Evolutionary conservation across 176 grass and related monocot species (phyloP).

Genomic region (Eragrostis nindensis): DNA sequence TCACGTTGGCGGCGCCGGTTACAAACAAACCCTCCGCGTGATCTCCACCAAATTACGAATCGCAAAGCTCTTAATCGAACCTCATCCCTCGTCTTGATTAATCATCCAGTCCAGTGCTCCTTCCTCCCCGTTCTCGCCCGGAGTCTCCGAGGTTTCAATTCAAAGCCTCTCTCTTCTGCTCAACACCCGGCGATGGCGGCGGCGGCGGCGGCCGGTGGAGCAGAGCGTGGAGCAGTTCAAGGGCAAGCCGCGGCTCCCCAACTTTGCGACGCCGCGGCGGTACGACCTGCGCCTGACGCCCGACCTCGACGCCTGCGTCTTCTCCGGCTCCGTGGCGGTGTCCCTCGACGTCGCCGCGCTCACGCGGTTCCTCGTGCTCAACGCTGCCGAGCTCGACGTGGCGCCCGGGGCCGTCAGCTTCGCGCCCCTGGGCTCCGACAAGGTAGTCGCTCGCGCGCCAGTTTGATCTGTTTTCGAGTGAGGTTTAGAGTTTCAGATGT

Average conservation of each 20-base stretch:
- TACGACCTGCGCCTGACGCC: constrained; percentile 84
- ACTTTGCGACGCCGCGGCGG: constrained; percentile 67
- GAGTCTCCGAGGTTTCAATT: constrained; percentile 8
- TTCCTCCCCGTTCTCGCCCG: background rate
- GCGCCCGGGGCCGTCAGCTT: constrained; percentile 49
- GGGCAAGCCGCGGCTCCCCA: constrained; percentile 67
- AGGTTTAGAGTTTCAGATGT: background rate
- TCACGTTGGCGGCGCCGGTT: background rate
- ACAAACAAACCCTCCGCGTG: background rate
- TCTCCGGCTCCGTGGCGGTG: constrained; percentile 61
- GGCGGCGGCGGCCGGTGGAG: constrained; percentile 33
- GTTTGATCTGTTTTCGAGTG: constrained; percentile 29
- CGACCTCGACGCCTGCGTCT: constrained; percentile 74
- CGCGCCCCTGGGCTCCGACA: constrained; percentile 38
- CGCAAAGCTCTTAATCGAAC: background rate
- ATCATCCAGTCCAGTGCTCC: background rate
- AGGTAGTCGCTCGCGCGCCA: constrained; percentile 43
- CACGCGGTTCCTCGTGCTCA: constrained; percentile 82
- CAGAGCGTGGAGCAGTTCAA: constrained; percentile 79
- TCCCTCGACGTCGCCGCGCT: constrained; percentile 47
- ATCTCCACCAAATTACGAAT: background rate
- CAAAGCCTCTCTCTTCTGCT: background rate
- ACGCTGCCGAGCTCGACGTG: constrained; percentile 76
- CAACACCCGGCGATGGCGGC: background rate
- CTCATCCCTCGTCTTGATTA: background rate